Percentiles rank a stretch among this genome's conserved stretches.
These are phyloP conservation scores for Pecoramyces ruminantium DNA, from an alignment of 192 early-diverging fungal genomes.

Conservation along the genomic window DNA sequence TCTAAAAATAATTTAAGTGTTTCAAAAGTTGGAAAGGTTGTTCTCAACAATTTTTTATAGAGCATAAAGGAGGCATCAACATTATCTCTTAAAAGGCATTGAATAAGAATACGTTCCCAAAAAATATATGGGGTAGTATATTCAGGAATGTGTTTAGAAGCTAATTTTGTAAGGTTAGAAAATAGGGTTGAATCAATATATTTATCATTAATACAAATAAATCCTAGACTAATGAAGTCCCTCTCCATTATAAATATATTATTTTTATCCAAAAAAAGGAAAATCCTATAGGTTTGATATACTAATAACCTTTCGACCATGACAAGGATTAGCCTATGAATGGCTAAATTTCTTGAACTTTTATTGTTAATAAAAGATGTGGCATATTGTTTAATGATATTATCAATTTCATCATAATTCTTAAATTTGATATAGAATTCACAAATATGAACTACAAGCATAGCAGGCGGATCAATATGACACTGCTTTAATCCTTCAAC, in stretches of 20 bases:
- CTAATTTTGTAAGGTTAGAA: not conserved
- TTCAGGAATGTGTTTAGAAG: not conserved
- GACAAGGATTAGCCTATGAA: not conserved
- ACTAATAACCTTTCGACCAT: not conserved
- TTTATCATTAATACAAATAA: not conserved
- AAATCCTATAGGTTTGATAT: not conserved
- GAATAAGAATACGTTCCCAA: not conserved
- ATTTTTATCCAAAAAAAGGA: not conserved
- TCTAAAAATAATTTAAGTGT: not conserved
- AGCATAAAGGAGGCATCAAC: not conserved
- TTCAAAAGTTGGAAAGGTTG: not conserved
- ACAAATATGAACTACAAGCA: not conserved
- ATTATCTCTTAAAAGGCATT: not conserved
- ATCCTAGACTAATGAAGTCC: not conserved
- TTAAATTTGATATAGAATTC: not conserved
- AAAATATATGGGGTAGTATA: not conserved
- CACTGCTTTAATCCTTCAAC: not conserved
- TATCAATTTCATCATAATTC: not conserved
- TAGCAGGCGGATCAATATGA: not conserved
- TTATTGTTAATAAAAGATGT: not conserved
- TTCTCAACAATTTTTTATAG: not conserved
- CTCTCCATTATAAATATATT: not conserved
- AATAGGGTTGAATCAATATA: not conserved
- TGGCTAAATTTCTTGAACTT: not conserved
- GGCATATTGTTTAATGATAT: not conserved